Percentiles rank a stretch among this genome's conserved stretches.
These are phyloP conservation scores for Amorphotheca resinae DNA, from an alignment of 495 filamentous ascomycete species.

Conservation along the genomic window DNA sequence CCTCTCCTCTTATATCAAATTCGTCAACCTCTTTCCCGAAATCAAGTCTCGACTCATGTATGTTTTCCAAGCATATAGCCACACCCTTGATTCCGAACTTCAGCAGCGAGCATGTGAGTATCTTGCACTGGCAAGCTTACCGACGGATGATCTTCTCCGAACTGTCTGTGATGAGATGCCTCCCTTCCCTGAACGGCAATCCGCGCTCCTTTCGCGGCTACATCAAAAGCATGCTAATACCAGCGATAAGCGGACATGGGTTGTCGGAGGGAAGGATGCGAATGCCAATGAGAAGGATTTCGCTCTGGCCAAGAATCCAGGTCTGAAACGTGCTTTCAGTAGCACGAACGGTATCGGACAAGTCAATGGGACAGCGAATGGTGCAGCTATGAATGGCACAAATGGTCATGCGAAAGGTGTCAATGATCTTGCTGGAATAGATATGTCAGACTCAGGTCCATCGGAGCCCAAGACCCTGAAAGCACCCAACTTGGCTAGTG, in stretches of 20 bases:
- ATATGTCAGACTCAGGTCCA: constrained; percentile 49
- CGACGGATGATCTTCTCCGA: constrained; percentile 82
- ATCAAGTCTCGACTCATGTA: constrained; percentile 92
- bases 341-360: constrained; percentile 23
- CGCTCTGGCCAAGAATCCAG: constrained; percentile 66
- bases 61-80: constrained; percentile 84
- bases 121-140: constrained; percentile 69
- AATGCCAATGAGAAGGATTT: constrained; percentile 73
- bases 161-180: constrained; percentile 99
- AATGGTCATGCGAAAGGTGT: constrained; percentile 35
- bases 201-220: constrained; percentile 79
- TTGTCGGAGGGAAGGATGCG: constrained; percentile 86
- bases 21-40: constrained; percentile 95
- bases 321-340: constrained; percentile 76
- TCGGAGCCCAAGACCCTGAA: constrained; percentile 45
- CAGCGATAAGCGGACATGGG: constrained; percentile 91
- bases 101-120: constrained; percentile 98
- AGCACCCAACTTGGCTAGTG: constrained; percentile 67
- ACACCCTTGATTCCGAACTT: constrained; percentile 87
- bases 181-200: constrained; percentile 89
- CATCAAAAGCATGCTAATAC: constrained; percentile 87
- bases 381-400: constrained; percentile 34
- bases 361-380: constrained; percentile 32
- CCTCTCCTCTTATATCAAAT: constrained; percentile 90
- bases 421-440: constrained; percentile 67